Conservation (phyloP, 2,329 filamentous ascomycete species). For the Cercospora sojina region DNA sequence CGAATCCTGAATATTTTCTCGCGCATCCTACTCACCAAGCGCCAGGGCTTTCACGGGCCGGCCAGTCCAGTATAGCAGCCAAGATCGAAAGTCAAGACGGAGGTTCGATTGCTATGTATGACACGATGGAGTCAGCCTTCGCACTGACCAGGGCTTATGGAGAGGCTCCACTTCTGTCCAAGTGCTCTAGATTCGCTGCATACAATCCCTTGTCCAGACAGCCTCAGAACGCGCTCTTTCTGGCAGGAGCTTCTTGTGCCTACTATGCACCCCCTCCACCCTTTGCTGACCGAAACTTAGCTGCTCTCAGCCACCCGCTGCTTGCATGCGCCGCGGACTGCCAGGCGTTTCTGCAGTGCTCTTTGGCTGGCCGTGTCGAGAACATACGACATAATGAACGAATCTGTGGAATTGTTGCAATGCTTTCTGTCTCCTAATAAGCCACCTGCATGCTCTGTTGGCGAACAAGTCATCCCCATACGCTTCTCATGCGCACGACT, state of each 20-base stretch:
- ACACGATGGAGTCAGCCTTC: neutral
- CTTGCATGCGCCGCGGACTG: slow-evolving; percentile 13
- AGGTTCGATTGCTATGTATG: neutral
- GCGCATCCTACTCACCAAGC: neutral
- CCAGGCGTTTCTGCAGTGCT: slow-evolving; percentile 10
- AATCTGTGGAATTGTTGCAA: slow-evolving; percentile 7
- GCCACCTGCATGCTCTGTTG: neutral
- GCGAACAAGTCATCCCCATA: neutral
- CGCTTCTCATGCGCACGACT: neutral
- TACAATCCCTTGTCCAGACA: neutral
- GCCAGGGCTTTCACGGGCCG: neutral
- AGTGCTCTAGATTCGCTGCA: neutral
- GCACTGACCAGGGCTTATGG: neutral
- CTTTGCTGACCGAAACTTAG: slow-evolving; percentile 13
- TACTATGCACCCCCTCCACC: neutral
- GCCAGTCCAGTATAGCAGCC: neutral
- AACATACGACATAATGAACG: slow-evolving; percentile 18
- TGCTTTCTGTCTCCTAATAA: neutral
- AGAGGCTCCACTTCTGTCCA: neutral
- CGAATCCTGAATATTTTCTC: neutral
- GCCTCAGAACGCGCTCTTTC: neutral
- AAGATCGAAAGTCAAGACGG: neutral
- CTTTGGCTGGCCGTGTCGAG: slow-evolving; percentile 1
- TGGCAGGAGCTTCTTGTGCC: slow-evolving; percentile 1
- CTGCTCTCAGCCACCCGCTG: slow-evolving; percentile 8